phyloP scores from a whole-genome alignment of 352 stramenopile genomes.

The Phytophthora tentaculata region DNA sequence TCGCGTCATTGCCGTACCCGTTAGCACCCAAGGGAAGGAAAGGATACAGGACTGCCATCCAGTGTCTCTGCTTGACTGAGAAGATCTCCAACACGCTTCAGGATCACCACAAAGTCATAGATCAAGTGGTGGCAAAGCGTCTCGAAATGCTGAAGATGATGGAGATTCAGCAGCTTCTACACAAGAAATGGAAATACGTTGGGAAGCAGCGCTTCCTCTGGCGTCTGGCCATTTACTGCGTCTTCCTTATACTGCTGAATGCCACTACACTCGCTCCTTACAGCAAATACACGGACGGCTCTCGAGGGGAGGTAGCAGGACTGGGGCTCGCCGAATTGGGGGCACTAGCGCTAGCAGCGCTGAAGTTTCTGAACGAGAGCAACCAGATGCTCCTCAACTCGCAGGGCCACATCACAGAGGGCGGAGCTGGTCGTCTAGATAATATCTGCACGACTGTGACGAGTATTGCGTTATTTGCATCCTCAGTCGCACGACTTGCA shows the following conservation, averaged over 20 bases:
- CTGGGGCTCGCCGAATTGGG: slow-evolving; percentile 43
- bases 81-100: slow-evolving; percentile 50
- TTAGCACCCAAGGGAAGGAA: slow-evolving; percentile 44
- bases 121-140: slow-evolving; percentile 43
- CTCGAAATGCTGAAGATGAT: slow-evolving; percentile 64
- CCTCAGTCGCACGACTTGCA: slow-evolving; percentile 28
- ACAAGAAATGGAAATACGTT: slow-evolving; percentile 77
- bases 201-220: slow-evolving; percentile 52
- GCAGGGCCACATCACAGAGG: slow-evolving; percentile 46
- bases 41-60: slow-evolving; percentile 53
- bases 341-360: slow-evolving; percentile 32
- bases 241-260: slow-evolving; percentile 57
- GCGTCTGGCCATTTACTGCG: slow-evolving; percentile 40
- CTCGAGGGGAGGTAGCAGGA: slow-evolving; percentile 19
- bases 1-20: slow-evolving; percentile 34
- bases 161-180: slow-evolving; percentile 55
- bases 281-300: slow-evolving; percentile 37
- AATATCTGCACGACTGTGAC: slow-evolving; percentile 61
- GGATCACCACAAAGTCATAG: slow-evolving; percentile 19
- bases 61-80: slow-evolving; percentile 65
- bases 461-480: slow-evolving; percentile 43
- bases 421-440: slow-evolving; percentile 52
- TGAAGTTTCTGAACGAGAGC: slow-evolving; percentile 64
- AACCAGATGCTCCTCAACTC: slow-evolving; percentile 58
- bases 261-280: slow-evolving; percentile 51